Conservation (phyloP, 257 asterid species). For the Nicotiana otophora region DNA sequence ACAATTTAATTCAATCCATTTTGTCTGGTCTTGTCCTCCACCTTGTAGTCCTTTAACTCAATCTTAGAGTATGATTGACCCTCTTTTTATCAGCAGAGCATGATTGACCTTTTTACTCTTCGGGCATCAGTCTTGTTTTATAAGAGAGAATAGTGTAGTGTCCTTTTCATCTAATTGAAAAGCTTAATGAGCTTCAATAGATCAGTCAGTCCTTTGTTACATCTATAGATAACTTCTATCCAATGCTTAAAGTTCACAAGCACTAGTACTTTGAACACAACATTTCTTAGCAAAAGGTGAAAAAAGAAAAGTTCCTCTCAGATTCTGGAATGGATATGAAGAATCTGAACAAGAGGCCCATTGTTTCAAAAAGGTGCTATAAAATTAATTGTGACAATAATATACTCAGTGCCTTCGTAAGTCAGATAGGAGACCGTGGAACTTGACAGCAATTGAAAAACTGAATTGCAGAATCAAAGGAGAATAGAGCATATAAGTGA, state of each 20-base stretch:
- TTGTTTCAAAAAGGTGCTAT: neutral
- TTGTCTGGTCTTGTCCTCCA: neutral
- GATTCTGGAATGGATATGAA: neutral
- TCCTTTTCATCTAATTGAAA: neutral
- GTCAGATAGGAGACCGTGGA: neutral
- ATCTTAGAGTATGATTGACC: neutral
- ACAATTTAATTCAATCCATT: neutral
- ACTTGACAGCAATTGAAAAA: conserved; percentile 3
- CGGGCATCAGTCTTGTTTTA: neutral
- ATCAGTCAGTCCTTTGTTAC: neutral
- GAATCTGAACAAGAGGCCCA: neutral
- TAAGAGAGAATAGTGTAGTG: neutral
- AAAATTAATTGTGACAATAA: neutral
- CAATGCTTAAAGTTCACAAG: conserved; percentile 1
- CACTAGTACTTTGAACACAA: neutral
- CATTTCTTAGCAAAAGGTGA: neutral
- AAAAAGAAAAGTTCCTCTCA: neutral
- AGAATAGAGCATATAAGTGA: neutral
- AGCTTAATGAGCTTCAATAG: neutral
- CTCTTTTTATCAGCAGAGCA: too few species aligned
- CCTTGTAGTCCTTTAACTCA: neutral
- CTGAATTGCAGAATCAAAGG: neutral
- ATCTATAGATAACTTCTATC: neutral
- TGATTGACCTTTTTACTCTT: neutral
- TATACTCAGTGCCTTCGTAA: neutral